These are phyloP conservation scores for Ceriops zippeliana DNA, from an alignment of 345 rosid species.

Conservation along the genomic window DNA sequence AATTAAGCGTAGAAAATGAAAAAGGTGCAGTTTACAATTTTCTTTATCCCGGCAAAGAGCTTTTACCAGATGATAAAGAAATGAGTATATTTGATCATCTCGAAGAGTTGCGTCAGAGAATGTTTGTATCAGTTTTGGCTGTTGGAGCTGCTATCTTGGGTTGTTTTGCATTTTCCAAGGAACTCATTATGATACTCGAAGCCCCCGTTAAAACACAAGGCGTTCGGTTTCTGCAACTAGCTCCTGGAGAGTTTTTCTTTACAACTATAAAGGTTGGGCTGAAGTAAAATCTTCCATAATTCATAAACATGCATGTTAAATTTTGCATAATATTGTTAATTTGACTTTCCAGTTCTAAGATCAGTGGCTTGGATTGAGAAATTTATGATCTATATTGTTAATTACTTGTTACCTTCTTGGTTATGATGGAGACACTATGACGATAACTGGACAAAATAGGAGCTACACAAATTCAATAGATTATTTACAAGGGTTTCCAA, in stretches of 20 bases:
- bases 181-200: conserved; percentile 78
- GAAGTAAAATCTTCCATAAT: background rate
- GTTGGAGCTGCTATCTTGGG: conserved; percentile 92
- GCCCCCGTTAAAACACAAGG: conserved; percentile 95
- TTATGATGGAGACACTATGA: background rate
- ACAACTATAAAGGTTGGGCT: conserved; percentile 79
- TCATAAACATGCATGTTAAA: conserved; percentile 2
- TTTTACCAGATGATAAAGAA: conserved; percentile 92
- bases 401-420: background rate
- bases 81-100: conserved; percentile 96
- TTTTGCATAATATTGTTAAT: background rate
- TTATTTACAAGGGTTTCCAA: background rate
- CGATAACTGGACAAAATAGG: too few relatives aligned
- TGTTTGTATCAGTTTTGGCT: conserved; percentile 83
- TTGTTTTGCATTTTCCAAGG: conserved; percentile 93
- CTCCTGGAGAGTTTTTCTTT: conserved; percentile 98
- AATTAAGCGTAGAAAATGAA: conserved; percentile 38
- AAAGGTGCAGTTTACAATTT: conserved; percentile 57
- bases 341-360: background rate
- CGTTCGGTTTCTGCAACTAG: conserved; percentile 87
- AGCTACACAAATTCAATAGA: too few relatives aligned
- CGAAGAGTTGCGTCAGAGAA: conserved; percentile 86
- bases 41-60: conserved; percentile 83
- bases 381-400: background rate
- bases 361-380: background rate